Percentiles rank a stretch among this genome's conserved stretches.
Evolutionary conservation across 371 early-diverging fungal genomes (phyloP).

Genomic region (Rhizopus arrhizus): DNA sequence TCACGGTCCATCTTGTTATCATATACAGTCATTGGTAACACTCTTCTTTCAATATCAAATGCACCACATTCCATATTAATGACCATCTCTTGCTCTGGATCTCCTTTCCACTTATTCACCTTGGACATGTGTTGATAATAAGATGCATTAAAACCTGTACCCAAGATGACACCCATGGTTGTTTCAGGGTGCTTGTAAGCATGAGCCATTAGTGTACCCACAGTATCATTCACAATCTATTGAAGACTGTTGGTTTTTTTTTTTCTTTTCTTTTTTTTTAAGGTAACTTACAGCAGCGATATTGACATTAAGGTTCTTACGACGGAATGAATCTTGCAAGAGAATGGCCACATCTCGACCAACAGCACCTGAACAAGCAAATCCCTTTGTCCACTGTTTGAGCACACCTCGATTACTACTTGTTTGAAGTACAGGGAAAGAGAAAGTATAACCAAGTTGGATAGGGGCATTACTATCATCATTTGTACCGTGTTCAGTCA

Average conservation of each 20-base stretch:
- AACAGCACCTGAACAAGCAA: slow-evolving; percentile 75
- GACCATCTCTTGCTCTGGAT: slow-evolving; percentile 50
- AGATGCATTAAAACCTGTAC: slow-evolving; percentile 93
- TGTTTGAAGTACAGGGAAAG: slow-evolving; percentile 89
- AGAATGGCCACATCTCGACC: slow-evolving; percentile 79
- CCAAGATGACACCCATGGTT: slow-evolving; percentile 89
- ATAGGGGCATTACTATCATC: slow-evolving; percentile 6
- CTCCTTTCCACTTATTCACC: slow-evolving; percentile 68
- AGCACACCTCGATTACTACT: slow-evolving; percentile 77
- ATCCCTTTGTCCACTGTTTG: slow-evolving; percentile 94
- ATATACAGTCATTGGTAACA: slow-evolving; percentile 71
- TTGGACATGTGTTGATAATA: slow-evolving; percentile 79
- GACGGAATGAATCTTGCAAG: slow-evolving; percentile 81
- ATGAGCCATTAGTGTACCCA: slow-evolving; percentile 89
- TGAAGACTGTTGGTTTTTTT: not conserved
- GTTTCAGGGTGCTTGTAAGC: slow-evolving; percentile 84
- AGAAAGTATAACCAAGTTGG: slow-evolving; percentile 91
- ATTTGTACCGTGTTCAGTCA: slow-evolving; percentile 52
- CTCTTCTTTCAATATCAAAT: slow-evolving; percentile 64
- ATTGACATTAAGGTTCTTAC: slow-evolving; percentile 72
- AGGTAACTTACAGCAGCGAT: slow-evolving; percentile 68
- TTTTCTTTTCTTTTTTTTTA: too few species aligned
- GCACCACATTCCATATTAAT: slow-evolving; percentile 76
- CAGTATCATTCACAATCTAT: slow-evolving; percentile 93
- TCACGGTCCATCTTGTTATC: slow-evolving; percentile 67